Evolutionary conservation across 768 basidiomycete species (phyloP), one percentile per base, ranked within the genome.

Genomic region (Rhodocollybia butyracea): DNA sequence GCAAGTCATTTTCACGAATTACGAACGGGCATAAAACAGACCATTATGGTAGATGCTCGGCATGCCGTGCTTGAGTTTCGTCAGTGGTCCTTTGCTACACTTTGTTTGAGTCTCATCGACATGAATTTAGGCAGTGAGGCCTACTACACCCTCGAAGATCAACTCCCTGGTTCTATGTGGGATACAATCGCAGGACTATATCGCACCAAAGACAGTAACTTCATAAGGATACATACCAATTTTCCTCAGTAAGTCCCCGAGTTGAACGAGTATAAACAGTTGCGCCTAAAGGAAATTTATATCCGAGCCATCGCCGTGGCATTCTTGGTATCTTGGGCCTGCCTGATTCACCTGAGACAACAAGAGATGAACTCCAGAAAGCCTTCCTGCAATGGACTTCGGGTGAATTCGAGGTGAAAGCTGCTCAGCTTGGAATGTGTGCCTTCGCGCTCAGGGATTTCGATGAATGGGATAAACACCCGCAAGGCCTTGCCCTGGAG

Each of bases 171-270:
- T 19, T 66, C 63, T 6, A 4, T 74, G 5, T 83, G 78, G 73
- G 83, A 85, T 53, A 61, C 61, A 6, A 71, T 85, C 12, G 79
- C 78, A 1, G 84, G 83, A 1, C 48, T 81, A 0, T 85, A 84
- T 60, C 61, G 67, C 34, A 83, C 83, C n/a, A 78, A 75, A 55
- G 77, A 81, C 56, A 60, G 74, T 41, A 79, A 68, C 59, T 50
- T 38, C n/a, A 77, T 85, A 15, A 73, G 84, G 27, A 75, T 83
- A 11, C 84, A 86, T 57, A 83, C 84, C 19, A 85, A 85, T 54
- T 86, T 85, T 62, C 80, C 83, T 34, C 85, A 85, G 84, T 83
- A 56, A 50, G 48, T 34, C 13, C 15, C 3, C 27, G 72, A 65
- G 64, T 51, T 3, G 17, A 26, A 51, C 17, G 6, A 21, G n/a